phyloP scores from a whole-genome alignment of 2,329 filamentous ascomycete species.

The Sclerotinia borealis region DNA sequence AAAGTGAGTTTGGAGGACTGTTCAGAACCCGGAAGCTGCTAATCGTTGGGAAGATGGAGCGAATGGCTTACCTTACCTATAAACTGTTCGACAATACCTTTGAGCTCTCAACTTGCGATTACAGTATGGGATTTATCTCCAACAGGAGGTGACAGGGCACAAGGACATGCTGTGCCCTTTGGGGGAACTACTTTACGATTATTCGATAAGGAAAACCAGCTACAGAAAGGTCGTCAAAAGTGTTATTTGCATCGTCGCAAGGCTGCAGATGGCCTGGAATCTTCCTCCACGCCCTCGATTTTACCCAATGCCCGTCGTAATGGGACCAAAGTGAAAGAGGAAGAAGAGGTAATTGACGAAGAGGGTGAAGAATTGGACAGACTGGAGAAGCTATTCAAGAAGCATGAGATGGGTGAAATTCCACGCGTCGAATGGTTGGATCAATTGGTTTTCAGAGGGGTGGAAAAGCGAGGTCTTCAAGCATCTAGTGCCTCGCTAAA shows the following conservation, averaged over 20 bases:
- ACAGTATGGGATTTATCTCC: slow-evolving; percentile 94
- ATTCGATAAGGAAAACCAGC: slow-evolving; percentile 88
- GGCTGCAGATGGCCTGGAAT: slow-evolving; percentile 77
- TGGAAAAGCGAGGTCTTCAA: slow-evolving; percentile 69
- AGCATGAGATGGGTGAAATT: slow-evolving; percentile 97
- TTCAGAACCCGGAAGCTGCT: slow-evolving; percentile 11
- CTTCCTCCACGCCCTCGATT: slow-evolving; percentile 70
- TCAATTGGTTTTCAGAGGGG: slow-evolving; percentile 82
- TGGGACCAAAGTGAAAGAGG: slow-evolving; percentile 41
- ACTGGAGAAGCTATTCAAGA: slow-evolving; percentile 86
- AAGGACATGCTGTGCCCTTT: slow-evolving; percentile 80
- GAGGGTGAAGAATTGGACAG: slow-evolving; percentile 81
- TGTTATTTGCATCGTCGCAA: slow-evolving; percentile 78
- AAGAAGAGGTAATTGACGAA: slow-evolving; percentile 51
- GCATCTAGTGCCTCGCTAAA: slow-evolving; percentile 59
- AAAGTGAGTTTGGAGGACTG: slow-evolving; percentile 37
- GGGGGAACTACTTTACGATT: slow-evolving; percentile 86
- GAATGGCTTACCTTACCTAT: slow-evolving; percentile 92
- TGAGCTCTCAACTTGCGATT: slow-evolving; percentile 79
- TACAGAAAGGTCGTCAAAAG: slow-evolving; percentile 89
- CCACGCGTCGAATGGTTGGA: slow-evolving; percentile 92
- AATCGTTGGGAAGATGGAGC: slow-evolving; percentile 66
- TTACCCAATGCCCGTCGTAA: slow-evolving; percentile 49
- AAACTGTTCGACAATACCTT: slow-evolving; percentile 73
- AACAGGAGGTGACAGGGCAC: slow-evolving; percentile 60